Conservation (phyloP, 768 basidiomycete genomes). For the Suillus alpinus region DNA sequence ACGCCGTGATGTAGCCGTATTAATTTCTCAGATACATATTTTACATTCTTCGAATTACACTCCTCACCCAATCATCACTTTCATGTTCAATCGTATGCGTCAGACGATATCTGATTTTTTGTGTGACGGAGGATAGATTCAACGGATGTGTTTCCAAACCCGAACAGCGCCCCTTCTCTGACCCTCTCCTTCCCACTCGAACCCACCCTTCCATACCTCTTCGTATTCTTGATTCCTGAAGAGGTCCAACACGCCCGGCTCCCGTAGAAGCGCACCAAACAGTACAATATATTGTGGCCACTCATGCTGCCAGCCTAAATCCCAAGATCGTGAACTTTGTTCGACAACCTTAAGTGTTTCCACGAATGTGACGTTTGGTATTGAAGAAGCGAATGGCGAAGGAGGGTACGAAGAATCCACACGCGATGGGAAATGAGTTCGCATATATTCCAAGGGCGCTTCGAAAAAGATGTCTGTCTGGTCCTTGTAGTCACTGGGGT, state of each 20-base stretch:
- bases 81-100: not conserved
- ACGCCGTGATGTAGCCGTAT: not conserved
- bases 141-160: conserved; percentile 51
- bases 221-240: conserved; percentile 57
- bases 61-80: not conserved
- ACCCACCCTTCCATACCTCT: conserved; percentile 63
- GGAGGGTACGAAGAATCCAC: conserved; percentile 66
- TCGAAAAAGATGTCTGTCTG: conserved; percentile 82
- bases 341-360: conserved; percentile 29
- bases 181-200: conserved; percentile 70
- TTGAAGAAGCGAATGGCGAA: conserved; percentile 53
- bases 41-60: not conserved
- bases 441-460: conserved; percentile 66
- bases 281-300: conserved; percentile 84
- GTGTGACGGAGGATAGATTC: not conserved
- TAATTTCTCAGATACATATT: not conserved
- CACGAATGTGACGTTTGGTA: conserved; percentile 40
- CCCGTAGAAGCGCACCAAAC: conserved; percentile 74
- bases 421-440: conserved; percentile 57
- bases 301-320: conserved; percentile 55
- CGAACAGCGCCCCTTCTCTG: conserved; percentile 65
- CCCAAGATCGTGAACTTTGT: conserved; percentile 13
- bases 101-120: not conserved
- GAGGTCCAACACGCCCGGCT: conserved; percentile 44
- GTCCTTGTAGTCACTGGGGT: conserved; percentile 61